phyloP scores from a whole-genome alignment of 2,329 filamentous ascomycete species.

The Aspergillus neotritici region DNA sequence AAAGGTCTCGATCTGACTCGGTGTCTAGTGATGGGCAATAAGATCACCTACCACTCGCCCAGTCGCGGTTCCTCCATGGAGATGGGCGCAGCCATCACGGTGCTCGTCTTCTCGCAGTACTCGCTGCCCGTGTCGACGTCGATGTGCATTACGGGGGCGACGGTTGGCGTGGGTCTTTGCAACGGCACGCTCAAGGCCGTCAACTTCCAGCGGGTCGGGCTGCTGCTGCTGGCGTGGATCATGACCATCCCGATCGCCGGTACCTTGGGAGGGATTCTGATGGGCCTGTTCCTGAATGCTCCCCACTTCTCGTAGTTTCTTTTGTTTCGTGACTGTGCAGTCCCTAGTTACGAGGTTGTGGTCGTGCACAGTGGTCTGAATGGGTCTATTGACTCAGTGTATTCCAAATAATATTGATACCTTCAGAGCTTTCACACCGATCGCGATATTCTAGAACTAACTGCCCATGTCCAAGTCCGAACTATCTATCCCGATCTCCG shows the following conservation, averaged over 20 bases:
- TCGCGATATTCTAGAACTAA: too few species aligned
- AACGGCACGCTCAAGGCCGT: conserved; percentile 67
- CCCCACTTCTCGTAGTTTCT: conserved; percentile 46
- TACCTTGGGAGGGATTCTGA: conserved; percentile 49
- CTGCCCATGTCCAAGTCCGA: too few species aligned
- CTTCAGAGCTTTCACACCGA: too few species aligned
- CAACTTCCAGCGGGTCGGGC: conserved; percentile 67
- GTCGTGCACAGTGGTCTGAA: too few species aligned
- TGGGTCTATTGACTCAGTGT: too few species aligned
- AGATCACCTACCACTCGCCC: conserved; percentile 65
- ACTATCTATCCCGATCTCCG: too few species aligned
- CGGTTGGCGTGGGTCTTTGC: conserved; percentile 71
- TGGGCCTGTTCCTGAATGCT: conserved; percentile 53
- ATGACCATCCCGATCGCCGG: conserved; percentile 59
- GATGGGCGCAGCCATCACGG: conserved; percentile 70
- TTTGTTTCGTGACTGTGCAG: too few species aligned
- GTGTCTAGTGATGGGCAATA: conserved; percentile 69
- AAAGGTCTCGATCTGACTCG: conserved; percentile 10
- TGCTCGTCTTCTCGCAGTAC: conserved; percentile 70
- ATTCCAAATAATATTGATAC: too few species aligned
- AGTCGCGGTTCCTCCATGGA: conserved; percentile 65
- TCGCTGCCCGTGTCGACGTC: conserved; percentile 70
- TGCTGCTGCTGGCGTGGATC: conserved; percentile 63
- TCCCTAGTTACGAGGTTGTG: too few species aligned
- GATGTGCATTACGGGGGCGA: conserved; percentile 76